phyloP scores from a whole-genome alignment of 129 eudicot genomes.

The Lactuca saligna region DNA sequence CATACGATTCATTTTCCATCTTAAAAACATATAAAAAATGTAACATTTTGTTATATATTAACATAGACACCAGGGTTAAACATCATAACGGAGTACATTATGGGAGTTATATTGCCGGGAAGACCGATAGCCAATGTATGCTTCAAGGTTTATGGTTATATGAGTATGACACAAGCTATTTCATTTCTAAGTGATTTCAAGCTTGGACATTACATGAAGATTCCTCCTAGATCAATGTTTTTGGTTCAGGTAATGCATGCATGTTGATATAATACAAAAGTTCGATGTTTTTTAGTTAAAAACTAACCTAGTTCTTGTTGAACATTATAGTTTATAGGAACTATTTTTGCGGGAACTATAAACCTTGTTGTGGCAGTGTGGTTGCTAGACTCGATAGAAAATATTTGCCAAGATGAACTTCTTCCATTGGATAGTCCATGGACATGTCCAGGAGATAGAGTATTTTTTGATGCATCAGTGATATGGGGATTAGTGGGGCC shows the following conservation, averaged over 20 bases:
- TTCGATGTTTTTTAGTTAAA: neutral
- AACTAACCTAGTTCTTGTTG: neutral
- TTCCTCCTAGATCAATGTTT: slow-evolving; percentile 96
- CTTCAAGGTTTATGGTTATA: slow-evolving; percentile 84
- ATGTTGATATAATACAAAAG: neutral
- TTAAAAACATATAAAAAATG: neutral
- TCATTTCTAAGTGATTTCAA: slow-evolving; percentile 89
- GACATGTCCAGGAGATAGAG: slow-evolving; percentile 91
- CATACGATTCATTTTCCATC: neutral
- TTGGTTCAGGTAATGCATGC: slow-evolving; percentile 64
- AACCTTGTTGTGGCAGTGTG: slow-evolving; percentile 78
- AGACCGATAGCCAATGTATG: slow-evolving; percentile 90
- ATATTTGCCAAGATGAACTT: slow-evolving; percentile 79
- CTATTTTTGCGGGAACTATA: slow-evolving; percentile 77
- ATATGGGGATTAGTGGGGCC: slow-evolving; percentile 99
- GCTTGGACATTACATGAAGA: slow-evolving; percentile 94
- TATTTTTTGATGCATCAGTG: slow-evolving; percentile 91
- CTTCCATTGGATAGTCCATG: slow-evolving; percentile 91
- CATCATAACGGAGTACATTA: slow-evolving; percentile 83
- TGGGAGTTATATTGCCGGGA: slow-evolving; percentile 89
- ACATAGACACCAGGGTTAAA: slow-evolving; percentile 85
- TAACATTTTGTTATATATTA: neutral
- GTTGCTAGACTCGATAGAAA: slow-evolving; percentile 66
- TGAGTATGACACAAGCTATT: slow-evolving; percentile 96
- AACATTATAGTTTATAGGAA: slow-evolving; percentile 66